Evolutionary conservation across 2,329 filamentous ascomycete genomes (phyloP).

Genomic region (Apiospora saccharicola): DNA sequence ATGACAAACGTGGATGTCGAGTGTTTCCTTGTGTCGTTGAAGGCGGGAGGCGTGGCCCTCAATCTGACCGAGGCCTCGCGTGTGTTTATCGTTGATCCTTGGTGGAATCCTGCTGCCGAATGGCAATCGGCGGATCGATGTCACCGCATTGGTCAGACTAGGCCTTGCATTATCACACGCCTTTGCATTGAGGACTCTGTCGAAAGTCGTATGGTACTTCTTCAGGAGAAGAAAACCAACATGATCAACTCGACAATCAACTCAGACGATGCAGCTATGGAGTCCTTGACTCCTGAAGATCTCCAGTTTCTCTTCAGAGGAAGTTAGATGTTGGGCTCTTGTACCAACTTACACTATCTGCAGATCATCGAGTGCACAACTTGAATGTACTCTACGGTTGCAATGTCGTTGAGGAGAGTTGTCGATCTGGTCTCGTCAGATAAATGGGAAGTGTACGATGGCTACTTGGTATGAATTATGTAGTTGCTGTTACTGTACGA

Average conservation of each 20-base stretch:
- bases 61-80: constrained; percentile 94
- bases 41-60: constrained; percentile 93
- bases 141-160: constrained; percentile 93
- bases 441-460: background rate
- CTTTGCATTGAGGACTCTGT: constrained; percentile 97
- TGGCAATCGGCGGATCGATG: constrained; percentile 97
- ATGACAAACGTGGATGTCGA: constrained; percentile 95
- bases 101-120: constrained; percentile 99
- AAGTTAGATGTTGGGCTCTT: constrained; percentile 38
- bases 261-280: constrained; percentile 88
- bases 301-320: constrained; percentile 97
- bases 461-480: background rate
- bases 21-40: constrained; percentile 94
- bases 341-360: background rate
- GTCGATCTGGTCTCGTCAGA: background rate
- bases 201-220: constrained; percentile 90
- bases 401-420: background rate
- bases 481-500: background rate
- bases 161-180: constrained; percentile 92
- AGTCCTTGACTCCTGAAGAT: constrained; percentile 88
- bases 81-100: constrained; percentile 96
- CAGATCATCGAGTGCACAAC: background rate
- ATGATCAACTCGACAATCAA: constrained; percentile 99
- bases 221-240: constrained; percentile 98
- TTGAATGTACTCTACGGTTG: background rate